Evolutionary conservation across 345 rosid genomes (phyloP).

Genomic region (Hibiscus syriacus): DNA sequence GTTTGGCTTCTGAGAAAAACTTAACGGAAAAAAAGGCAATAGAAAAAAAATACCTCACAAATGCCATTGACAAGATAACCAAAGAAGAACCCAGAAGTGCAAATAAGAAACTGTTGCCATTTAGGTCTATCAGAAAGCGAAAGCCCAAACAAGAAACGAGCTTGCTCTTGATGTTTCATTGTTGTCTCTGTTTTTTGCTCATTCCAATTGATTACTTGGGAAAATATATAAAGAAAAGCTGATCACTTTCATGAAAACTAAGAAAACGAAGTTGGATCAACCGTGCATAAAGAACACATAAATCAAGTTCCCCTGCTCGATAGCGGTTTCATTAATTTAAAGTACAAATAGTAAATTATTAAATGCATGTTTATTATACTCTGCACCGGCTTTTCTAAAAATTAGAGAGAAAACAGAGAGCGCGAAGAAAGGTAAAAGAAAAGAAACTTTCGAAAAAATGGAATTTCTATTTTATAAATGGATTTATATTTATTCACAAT

Average conservation of each 20-base stretch:
- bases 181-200: neutral
- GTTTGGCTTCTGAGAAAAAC: neutral
- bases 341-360: neutral
- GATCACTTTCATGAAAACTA: neutral
- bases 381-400: neutral
- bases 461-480: neutral
- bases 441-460: neutral
- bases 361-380: neutral
- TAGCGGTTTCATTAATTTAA: conserved; percentile 4
- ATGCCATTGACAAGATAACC: conserved; percentile 92
- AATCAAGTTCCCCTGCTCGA: neutral
- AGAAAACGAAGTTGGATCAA: neutral
- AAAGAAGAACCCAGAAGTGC: conserved; percentile 96
- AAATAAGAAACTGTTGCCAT: conserved; percentile 78
- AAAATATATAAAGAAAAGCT: neutral
- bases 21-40: neutral
- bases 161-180: conserved; percentile 52
- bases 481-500: no score
- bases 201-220: neutral
- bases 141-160: conserved; percentile 58
- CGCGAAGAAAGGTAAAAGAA: neutral
- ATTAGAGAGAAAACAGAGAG: neutral
- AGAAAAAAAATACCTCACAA: conserved; percentile 67
- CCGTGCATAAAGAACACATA: neutral
- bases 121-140: conserved; percentile 50